Evolutionary conservation across 805 yeast species (phyloP), one percentile per base, ranked within the genome.

Genomic region (Kurtzmaniella cleridarum): DNA sequence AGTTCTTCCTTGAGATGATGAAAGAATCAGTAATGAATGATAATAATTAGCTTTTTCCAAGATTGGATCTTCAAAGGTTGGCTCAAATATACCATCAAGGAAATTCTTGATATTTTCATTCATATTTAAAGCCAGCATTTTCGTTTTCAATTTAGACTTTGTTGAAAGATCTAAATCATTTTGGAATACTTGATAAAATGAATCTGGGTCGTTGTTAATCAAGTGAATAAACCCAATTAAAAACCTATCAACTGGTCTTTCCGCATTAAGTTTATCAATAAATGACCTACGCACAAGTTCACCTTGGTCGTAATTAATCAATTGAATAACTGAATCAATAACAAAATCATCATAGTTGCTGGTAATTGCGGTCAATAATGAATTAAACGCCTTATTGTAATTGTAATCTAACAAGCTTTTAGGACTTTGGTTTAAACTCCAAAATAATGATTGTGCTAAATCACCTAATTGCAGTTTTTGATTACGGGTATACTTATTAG

Each of bases 211-310:
- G 35, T 54, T 45, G 35, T 60, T 62, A 27, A 62, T 54, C 36
- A 64, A 52, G 39, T 55, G 48, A 1, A 64, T 53, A 26, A 68
- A 44, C 2, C 71, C 74, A 23, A 55, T 53, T 32, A 68, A 55
- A 30, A 62, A 59, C 20, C 49, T 41, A 37, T 59, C 60, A 30
- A 59, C 41, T 5, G 50, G 47, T 12, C 43, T 60, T 1, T 55
- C 44, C 27, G 64, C 57, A 42, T 71, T 69, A 38, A 79, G 59
- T 36, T 62, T 60, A 3, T 60, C 50, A 9, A 71, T 57, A 35
- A 81, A 57, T 13, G 60, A 47, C 1, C 59, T 43, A 26, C 69
- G 67, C 43, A 78, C 75, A 5, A 76, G 59, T 5, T 51, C 45
- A 50, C 55, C 55, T 23, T 76, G 64, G 43, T 54, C 59, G 28